Percentiles rank a stretch among this genome's conserved stretches.
Conservation (phyloP, 306 rosid species). For the Glycine latifolia region DNA sequence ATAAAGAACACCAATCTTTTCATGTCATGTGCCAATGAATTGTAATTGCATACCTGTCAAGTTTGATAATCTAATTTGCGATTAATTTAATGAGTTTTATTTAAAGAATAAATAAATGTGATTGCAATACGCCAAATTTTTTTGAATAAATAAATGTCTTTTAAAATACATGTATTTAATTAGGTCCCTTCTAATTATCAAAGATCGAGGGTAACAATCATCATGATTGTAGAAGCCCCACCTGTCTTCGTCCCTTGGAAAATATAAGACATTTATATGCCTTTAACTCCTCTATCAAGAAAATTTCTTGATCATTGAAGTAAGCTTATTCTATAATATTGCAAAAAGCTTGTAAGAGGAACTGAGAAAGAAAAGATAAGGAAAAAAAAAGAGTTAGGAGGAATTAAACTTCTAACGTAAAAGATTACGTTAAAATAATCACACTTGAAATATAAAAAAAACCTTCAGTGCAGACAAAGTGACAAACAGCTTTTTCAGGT, state of each 20-base stretch:
- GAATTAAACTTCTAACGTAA: conserved; percentile 25
- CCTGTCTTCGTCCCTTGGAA: conserved; percentile 43
- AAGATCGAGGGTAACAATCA: conserved; percentile 39
- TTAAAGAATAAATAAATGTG: conserved; percentile 36
- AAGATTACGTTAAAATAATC: conserved; percentile 28
- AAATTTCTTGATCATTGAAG: conserved; percentile 40
- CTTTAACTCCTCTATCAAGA: conserved; percentile 35
- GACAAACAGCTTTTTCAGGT: conserved; percentile 53
- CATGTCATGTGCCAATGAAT: background rate
- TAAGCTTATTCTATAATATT: conserved; percentile 36
- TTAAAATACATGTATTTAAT: conserved; percentile 23
- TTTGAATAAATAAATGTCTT: background rate
- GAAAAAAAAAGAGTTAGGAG: conserved; percentile 15
- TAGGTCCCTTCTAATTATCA: conserved; percentile 44
- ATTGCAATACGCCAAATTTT: conserved; percentile 10
- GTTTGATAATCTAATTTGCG: background rate
- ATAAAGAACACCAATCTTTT: conserved; percentile 24
- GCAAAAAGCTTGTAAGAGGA: conserved; percentile 18
- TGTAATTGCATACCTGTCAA: too few species aligned
- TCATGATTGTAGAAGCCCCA: conserved; percentile 55
- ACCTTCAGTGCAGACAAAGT: conserved; percentile 47
- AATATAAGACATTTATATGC: conserved; percentile 35
- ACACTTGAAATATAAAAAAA: conserved; percentile 40
- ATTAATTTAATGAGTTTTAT: conserved; percentile 47
- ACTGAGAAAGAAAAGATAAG: background rate